phyloP scores from a whole-genome alignment of 2,329 filamentous ascomycete genomes.

The Sclerotinia trifoliorum region DNA sequence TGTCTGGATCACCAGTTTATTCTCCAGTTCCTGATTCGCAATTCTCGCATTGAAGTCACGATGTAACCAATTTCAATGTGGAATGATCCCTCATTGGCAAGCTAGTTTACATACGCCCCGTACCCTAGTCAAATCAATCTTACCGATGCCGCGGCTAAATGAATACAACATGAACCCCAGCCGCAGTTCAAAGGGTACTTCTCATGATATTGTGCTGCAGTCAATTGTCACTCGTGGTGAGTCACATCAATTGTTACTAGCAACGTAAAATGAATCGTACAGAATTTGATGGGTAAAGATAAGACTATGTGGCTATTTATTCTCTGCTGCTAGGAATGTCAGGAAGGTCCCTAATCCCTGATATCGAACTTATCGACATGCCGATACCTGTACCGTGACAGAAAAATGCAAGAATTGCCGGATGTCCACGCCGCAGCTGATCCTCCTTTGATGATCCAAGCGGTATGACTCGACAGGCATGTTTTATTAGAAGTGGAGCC shows the following conservation, averaged over 20 bases:
- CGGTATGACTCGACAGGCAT: not conserved
- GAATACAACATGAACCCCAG: not conserved
- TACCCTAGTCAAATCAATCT: not conserved
- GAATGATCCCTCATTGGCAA: not conserved
- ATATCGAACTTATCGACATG: not conserved
- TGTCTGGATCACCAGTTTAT: not conserved
- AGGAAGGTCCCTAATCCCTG: not conserved
- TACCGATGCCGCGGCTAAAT: not conserved
- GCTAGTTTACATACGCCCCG: not conserved
- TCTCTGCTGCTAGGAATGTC: not conserved
- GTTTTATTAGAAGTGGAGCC: not conserved
- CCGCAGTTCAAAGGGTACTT: not conserved
- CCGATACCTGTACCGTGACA: not conserved
- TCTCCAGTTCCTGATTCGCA: not conserved
- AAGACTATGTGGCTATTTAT: not conserved
- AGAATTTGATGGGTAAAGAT: not conserved
- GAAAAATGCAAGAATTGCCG: not conserved
- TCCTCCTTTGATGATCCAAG: not conserved
- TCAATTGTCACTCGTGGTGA: not conserved
- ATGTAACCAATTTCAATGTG: not conserved
- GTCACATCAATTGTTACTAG: too few species aligned
- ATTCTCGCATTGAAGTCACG: not conserved
- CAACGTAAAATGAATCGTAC: not conserved
- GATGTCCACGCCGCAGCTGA: conserved; percentile 3
- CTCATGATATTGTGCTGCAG: not conserved